Conservation (phyloP, 306 rosid genomes). For the Quercus mongolica region DNA sequence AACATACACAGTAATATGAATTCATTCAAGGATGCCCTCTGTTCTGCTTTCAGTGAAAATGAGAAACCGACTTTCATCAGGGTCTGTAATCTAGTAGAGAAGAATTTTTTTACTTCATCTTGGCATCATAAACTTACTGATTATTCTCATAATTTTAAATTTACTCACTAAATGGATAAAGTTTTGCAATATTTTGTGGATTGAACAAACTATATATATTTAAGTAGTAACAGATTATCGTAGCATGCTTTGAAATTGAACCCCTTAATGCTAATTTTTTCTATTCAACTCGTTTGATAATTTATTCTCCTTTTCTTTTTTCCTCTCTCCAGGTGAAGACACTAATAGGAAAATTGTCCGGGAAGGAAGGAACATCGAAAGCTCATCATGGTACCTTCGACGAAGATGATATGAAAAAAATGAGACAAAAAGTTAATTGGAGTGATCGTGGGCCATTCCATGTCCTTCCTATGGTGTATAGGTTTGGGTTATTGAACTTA, state of each 20-base stretch:
- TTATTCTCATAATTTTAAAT: no score
- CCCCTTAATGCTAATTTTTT: background rate
- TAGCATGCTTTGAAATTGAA: background rate
- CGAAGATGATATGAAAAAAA: background rate
- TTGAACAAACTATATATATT: background rate
- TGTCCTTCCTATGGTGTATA: background rate
- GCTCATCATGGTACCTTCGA: background rate
- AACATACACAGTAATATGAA: background rate
- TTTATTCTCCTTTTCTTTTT: background rate
- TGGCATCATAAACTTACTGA: background rate
- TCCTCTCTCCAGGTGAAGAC: background rate
- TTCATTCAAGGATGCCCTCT: background rate
- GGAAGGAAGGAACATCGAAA: background rate
- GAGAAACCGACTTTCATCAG: slow-evolving; percentile 2
- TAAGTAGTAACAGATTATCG: no score
- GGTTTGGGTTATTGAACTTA: background rate
- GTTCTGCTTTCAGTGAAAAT: background rate
- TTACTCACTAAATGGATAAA: background rate
- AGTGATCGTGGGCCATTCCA: background rate
- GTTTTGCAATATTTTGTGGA: background rate
- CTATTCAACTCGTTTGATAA: background rate
- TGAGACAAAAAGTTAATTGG: background rate
- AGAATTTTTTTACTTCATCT: background rate
- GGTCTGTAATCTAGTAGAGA: background rate
- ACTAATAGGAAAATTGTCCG: background rate